A percentile compares a stretch with the other conserved stretches of the same genome.
Conservation (phyloP, 129 eudicot genomes). For the Apium graveolens region DNA sequence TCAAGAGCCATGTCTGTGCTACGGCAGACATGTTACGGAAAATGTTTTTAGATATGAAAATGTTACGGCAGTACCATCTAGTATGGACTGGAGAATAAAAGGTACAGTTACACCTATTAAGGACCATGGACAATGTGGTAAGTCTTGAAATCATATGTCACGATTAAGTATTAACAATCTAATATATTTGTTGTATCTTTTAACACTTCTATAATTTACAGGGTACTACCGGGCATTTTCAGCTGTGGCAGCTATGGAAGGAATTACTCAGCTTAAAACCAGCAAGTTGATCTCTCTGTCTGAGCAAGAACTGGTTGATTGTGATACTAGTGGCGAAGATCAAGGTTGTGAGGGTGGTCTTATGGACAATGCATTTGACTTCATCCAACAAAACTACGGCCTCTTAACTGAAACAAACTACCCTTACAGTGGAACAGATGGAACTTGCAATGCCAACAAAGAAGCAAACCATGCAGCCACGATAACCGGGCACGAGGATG, state of each 20-base stretch:
- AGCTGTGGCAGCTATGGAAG: no score
- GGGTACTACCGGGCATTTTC: not conserved
- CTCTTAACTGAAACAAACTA: not conserved
- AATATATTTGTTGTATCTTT: no score
- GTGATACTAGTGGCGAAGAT: no score
- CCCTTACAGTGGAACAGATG: no score
- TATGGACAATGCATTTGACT: constrained; percentile 3
- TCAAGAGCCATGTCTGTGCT: not conserved
- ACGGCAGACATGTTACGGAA: no score
- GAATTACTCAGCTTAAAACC: no score
- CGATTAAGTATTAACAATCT: no score
- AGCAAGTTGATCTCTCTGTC: no score
- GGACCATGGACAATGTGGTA: not conserved
- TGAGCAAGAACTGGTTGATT: no score
- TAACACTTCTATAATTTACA: not conserved
- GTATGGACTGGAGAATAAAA: not conserved
- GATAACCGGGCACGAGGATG: constrained; percentile 6
- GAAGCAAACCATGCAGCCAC: constrained; percentile 7
- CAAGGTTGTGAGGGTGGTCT: no score
- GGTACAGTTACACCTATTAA: not conserved
- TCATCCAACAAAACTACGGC: constrained; percentile 2
- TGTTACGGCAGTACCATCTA: not conserved
- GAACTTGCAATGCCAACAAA: not conserved
- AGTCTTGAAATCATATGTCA: not conserved
- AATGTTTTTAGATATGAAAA: not conserved